Evolutionary conservation across 768 basidiomycete species (phyloP), one percentile per base, ranked within the genome.

Genomic region (Leccinum subgranulosum): DNA sequence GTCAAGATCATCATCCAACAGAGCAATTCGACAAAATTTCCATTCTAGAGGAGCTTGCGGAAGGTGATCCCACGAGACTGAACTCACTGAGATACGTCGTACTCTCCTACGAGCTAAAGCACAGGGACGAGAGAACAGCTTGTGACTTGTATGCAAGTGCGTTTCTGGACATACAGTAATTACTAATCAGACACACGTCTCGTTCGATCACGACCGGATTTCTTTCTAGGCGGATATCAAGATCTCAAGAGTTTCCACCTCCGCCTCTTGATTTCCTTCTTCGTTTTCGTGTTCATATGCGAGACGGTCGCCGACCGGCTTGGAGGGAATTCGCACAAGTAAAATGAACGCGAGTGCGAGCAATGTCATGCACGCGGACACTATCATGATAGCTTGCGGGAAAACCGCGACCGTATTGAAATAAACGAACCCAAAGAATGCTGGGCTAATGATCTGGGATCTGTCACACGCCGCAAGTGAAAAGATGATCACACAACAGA

Each of bases 81-180:
- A 88, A 87, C 67, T 82, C 88, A 7, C 94, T 94, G 6, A 83
- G 94, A 64, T 94, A 90, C 70, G 86, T 96, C 49, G 72, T 95
- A 23, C 79, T 94, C 48, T 93, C 90, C 10, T 88, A 94, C 65
- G 89, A 90, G 66, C 81, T 94, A n/a, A n/a, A n/a, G n/a, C n/a
- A n/a, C n/a, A n/a, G n/a, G n/a, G n/a, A n/a, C n/a, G n/a, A n/a
- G n/a, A n/a, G n/a, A n/a, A n/a, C n/a, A n/a, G 25, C 75, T 92
- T 63, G 75, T 83, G 58, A 92, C 92, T 5, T 78, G 29, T 31
- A 97, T 64, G 93, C 93, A 3, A 92, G 90, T 60, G 88, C 86
- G 33, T 76, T 90, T 43, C 67, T 91, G 52, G 82, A 87, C 61
- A 86, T 76, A 34, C 53, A 48, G 28, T 29, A 39, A 55, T 29